Base-by-base conservation (phyloP, 495 filamentous ascomycete species). In the Xylaria acuta region DNA sequence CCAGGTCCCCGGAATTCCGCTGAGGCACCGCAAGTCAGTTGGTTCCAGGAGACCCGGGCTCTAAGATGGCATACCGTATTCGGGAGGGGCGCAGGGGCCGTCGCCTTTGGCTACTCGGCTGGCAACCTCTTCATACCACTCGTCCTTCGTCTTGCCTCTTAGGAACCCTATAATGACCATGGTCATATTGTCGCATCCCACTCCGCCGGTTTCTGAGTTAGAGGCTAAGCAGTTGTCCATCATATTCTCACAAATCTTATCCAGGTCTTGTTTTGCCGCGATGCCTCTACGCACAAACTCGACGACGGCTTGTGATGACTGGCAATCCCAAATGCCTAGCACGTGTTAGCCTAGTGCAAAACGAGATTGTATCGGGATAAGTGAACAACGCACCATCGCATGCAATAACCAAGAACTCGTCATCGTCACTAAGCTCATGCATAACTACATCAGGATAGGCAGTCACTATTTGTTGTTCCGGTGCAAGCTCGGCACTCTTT, bases 181-280 rank as follows among this genome's bases (percentile, higher is more conserved):
- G 74, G 96, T 99, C 96, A 99, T 99, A 86, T 99, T 99, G 83
- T 99, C 96, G 83, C 96, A 99, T 72, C 96, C 96, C 62, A 99
- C 96, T 56, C 96, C 96, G 41, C 96, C 96, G 53, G 96, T 98
- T 82, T 99, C 97, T 76, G 94, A 96, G 86, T 96, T 98, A 64
- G 94, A 94, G 38, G 96, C 93, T 67, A 98, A 88, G 80, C 96
- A 99, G 83, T 98, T 99, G 85, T 98, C 95, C 96, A 99, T 99
- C 94, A 99, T 97, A 85, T 99, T 99, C 85, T 99, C 96, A 82
- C 94, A 97, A 77, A 99, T 98, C 77, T 91, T 90, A 62, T 93
- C 89, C 25, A 99, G 88, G 40, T 95, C 91, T 83, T 99, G 96
- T 85, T 97, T 96, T 25, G 94, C 95, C 27, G 93, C 94, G 80